Base-by-base conservation (phyloP, 805 yeast species). In the Jamesozyma lodderae region DNA sequence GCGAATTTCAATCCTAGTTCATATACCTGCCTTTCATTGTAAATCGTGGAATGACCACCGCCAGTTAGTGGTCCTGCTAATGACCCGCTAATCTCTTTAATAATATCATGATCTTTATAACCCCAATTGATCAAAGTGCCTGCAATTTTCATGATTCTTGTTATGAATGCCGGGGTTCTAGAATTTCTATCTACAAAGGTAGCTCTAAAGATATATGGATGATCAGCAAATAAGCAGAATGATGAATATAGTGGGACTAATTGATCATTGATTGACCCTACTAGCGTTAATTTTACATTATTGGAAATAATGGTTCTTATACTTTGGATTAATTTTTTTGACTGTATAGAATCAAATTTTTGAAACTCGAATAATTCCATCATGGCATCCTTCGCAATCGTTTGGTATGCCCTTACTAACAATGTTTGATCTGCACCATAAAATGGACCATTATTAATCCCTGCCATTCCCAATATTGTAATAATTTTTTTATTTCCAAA, bases 181-280 rank as follows among this genome's bases (percentile, higher is more conserved):
- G 92, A 79, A 16, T 79, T 73, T 24, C 81, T 83, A 57, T 92
- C 97, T 23, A 90, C 76, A 54, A 85, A 92, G 15, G 88, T 87
- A 0, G 95, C 94, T 37, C 95, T 68, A 53, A 76, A 88, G 13
- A 90, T 76, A 58, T 87, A 84, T 3, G 98, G 97, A 63, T 90
- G 98, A 46, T 73, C 72, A 2, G 83, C 70, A 59, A 87, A 94
- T 1, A 79, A 68, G 32, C 95, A 87, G 9, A 81, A 69, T 0
- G 96, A 79, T 0, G 96, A 87, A 53, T 88, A 90, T 11, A 90
- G 60, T 4, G 98, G 98, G 3, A 90, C 96, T 51, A 92, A 60
- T 60, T 87, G 98, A 60, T 92, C 98, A 57, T 92, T 86, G 20
- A 87, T 76, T 0, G 95, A 84, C 0, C 96, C 97, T 21, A 88